Base-by-base conservation (phyloP, 2,329 filamentous ascomycete genomes). In the Dactylonectria macrodidyma region DNA sequence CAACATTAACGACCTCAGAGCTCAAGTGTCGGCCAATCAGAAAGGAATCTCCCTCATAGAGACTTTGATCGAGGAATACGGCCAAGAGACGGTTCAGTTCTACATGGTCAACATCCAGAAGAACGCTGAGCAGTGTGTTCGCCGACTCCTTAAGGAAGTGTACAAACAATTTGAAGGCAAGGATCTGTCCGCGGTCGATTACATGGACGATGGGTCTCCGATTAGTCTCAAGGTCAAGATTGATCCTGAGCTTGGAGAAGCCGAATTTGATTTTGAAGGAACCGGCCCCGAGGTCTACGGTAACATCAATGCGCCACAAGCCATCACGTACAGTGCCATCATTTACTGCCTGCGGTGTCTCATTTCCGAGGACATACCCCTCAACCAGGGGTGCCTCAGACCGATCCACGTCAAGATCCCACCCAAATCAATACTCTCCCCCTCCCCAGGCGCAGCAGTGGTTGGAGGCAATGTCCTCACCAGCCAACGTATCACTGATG, bases 31-130 rank as follows among this genome's bases (percentile, higher is more conserved):
- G 0, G 93, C 93, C 1, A 96, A 96, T 75, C 92, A 94, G 75
- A 95, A 95, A 72, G 93, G 93, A 1, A 95, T 96, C 70, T 92
- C 90, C n/a, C 84, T 96, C 24, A 95, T 96, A 70, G 89, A 89
- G 62, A 86, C 88, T 0, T 82, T 96, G 2, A 95, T 96, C 70
- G 87, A 88, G 19, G 93, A 96, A 74, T 95, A 95, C 73, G 91
- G 92, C 12, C 90, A 94, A 67, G 86, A 91, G 3, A 92, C 92
- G 0, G 93, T 96, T 1, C 91, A 94, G 71, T 93, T 93, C 78
- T 96, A 96, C 82, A 96, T 96, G 93, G 86, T 88, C 59, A 90
- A 88, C 65, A 95, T 96, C 67, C 93, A 96, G 78, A 87, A 90
- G 64, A 95, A 95, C 66, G 93, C 93, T 1, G 93, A 95, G 78